phyloP scores from a whole-genome alignment of 2,329 filamentous ascomycete species.

The Phialophora verrucosa region DNA sequence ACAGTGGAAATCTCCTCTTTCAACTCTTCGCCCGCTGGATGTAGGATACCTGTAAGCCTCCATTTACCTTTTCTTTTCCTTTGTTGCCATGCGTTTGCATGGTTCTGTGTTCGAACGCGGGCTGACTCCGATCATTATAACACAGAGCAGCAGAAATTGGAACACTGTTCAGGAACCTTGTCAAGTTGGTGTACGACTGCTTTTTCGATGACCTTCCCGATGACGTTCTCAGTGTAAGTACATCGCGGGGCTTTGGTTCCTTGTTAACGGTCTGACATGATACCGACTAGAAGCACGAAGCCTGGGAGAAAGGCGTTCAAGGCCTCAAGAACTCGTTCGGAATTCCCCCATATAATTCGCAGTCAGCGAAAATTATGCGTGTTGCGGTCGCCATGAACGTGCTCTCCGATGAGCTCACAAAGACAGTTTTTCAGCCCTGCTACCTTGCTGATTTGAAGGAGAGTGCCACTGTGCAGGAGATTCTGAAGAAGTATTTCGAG shows the following conservation, averaged over 20 bases:
- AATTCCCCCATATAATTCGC: not conserved
- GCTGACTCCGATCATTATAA: not conserved
- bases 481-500: not conserved
- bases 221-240: not conserved
- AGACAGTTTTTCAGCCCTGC: not conserved
- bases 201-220: not conserved
- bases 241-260: not conserved
- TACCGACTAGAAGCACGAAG: not conserved
- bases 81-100: not conserved
- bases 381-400: not conserved
- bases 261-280: not conserved
- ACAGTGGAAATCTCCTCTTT: not conserved
- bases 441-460: slow-evolving; percentile 4
- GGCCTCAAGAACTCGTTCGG: not conserved
- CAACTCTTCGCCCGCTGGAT: not conserved
- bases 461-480: not conserved
- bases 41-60: not conserved
- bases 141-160: not conserved
- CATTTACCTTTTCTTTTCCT: not conserved
- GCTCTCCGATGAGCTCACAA: not conserved
- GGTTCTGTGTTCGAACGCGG: too few relatives aligned
- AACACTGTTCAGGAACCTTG: not conserved
- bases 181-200: not conserved
- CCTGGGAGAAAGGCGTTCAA: not conserved
- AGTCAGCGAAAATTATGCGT: not conserved